A percentile compares a stretch with the other conserved stretches of the same genome.
Evolutionary conservation across 306 rosid genomes (phyloP).

Genomic region (Luffa aegyptiaca): DNA sequence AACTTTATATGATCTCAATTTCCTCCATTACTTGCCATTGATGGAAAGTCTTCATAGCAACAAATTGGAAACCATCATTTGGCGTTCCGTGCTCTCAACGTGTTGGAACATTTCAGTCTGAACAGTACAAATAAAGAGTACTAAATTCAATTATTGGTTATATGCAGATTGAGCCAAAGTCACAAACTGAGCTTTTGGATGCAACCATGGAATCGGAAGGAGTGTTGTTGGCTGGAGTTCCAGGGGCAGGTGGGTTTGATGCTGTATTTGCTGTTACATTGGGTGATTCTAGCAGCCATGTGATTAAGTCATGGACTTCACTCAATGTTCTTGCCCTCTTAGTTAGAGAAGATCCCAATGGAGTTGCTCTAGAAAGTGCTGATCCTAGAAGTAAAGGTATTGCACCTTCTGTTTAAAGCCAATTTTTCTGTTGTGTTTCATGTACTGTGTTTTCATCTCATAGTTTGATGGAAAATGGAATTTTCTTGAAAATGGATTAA

Average conservation of each 20-base stretch:
- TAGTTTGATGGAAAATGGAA: background rate
- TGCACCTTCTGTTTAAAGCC: conserved; percentile 42
- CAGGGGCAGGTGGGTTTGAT: conserved; percentile 98
- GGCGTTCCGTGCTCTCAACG: background rate
- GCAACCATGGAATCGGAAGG: conserved; percentile 85
- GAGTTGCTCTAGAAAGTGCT: conserved; percentile 56
- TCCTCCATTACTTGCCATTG: background rate
- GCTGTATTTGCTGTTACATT: conserved; percentile 76
- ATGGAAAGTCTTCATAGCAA: background rate
- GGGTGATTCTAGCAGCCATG: conserved; percentile 47
- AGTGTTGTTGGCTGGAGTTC: conserved; percentile 86
- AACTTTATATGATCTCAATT: background rate
- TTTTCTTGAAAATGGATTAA: background rate
- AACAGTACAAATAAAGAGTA: background rate
- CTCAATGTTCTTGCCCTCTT: conserved; percentile 70
- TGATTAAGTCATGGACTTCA: conserved; percentile 44
- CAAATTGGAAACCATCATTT: background rate
- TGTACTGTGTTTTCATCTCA: background rate
- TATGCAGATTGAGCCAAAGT: conserved; percentile 81
- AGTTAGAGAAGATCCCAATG: conserved; percentile 86
- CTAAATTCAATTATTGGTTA: background rate
- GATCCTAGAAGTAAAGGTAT: conserved; percentile 65
- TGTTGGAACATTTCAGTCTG: background rate
- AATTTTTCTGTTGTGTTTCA: background rate
- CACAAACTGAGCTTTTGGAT: conserved; percentile 74